Evolutionary conservation across 129 eudicot species (phyloP).

Genomic region (Flaveria bidentis): DNA sequence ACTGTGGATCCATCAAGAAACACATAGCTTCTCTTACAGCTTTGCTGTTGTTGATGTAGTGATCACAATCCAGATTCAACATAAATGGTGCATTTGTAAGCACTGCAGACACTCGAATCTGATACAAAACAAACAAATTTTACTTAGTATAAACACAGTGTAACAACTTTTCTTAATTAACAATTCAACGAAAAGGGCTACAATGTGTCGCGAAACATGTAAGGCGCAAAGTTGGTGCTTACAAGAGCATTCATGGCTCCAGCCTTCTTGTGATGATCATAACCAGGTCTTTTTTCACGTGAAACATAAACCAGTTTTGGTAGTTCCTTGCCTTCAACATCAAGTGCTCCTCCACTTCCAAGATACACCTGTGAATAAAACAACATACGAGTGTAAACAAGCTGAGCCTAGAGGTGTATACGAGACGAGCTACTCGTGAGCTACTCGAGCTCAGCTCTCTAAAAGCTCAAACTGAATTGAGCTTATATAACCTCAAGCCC

Average conservation of each 20-base stretch:
- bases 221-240: slow-evolving; percentile 16
- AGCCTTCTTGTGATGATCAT: slow-evolving; percentile 95
- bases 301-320: slow-evolving; percentile 88
- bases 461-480: too few species aligned
- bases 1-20: slow-evolving; percentile 95
- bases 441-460: too few species aligned
- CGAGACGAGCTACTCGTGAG: background rate
- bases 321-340: slow-evolving; percentile 88
- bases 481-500: too few species aligned
- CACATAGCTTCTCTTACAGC: slow-evolving; percentile 97
- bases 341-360: slow-evolving; percentile 93
- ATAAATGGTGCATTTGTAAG: slow-evolving; percentile 95
- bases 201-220: background rate
- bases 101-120: slow-evolving; percentile 98
- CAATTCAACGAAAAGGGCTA: background rate
- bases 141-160: background rate
- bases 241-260: slow-evolving; percentile 97
- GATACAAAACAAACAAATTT: background rate
- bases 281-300: slow-evolving; percentile 96
- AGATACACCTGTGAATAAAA: slow-evolving; percentile 63
- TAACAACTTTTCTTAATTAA: too few species aligned
- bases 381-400: background rate
- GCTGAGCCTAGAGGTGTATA: background rate
- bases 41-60: slow-evolving; percentile 91
- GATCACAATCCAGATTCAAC: slow-evolving; percentile 94